Conservation (phyloP, 306 rosid genomes). For the Luffa acutangula region DNA sequence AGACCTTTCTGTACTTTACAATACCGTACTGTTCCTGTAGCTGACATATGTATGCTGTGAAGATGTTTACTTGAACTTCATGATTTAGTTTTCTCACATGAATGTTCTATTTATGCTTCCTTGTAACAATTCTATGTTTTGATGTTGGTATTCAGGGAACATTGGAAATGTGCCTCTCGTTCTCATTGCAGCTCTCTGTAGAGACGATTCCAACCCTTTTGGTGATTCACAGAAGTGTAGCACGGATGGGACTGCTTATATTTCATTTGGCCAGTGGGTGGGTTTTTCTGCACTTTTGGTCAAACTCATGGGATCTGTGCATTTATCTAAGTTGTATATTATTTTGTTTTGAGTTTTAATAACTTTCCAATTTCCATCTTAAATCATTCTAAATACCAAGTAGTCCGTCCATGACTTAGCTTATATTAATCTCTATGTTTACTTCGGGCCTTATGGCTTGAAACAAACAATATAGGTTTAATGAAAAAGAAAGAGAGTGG, state of each 20-base stretch:
- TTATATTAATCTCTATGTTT: neutral
- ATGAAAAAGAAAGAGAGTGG: neutral
- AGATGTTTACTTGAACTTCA: neutral
- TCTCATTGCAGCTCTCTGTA: constrained; percentile 79
- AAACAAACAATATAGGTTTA: neutral
- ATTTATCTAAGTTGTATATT: neutral
- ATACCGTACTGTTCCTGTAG: neutral
- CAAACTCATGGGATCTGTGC: constrained; percentile 1
- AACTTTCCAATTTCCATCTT: neutral
- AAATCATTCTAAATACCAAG: neutral
- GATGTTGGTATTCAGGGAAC: constrained; percentile 52
- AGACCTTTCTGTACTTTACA: neutral
- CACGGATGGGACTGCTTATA: constrained; percentile 87
- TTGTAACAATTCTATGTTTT: neutral
- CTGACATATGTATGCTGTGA: neutral
- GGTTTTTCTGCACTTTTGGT: constrained; percentile 21
- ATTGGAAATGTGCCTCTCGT: constrained; percentile 98
- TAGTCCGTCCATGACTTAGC: neutral
- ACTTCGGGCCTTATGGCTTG: neutral
- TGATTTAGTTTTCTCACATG: neutral
- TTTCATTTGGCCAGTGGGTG: constrained; percentile 99
- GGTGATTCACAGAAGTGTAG: constrained; percentile 66
- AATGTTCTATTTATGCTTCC: neutral
- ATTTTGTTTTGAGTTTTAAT: neutral
- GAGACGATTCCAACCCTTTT: constrained; percentile 71